Evolutionary conservation across 495 filamentous ascomycete species (phyloP).

Genomic region (Aspergillus conjunctus): DNA sequence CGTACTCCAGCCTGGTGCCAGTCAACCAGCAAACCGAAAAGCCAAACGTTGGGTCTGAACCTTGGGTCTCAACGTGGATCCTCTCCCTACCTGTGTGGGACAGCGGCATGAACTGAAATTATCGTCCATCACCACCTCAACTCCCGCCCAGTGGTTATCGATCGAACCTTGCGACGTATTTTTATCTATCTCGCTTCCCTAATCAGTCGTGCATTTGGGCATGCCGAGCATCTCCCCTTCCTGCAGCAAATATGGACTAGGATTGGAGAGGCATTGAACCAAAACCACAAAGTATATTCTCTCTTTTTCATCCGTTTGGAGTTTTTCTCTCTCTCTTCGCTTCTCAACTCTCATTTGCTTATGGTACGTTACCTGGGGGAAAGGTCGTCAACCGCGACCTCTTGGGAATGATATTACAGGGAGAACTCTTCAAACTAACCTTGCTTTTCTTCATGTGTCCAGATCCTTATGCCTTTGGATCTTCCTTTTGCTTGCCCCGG

Average conservation of each 20-base stretch:
- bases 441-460: slow-evolving; percentile 11
- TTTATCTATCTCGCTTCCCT: no score
- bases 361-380: background rate
- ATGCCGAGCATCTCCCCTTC: background rate
- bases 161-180: background rate
- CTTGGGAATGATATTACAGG: background rate
- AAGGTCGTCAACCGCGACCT: background rate
- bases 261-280: background rate
- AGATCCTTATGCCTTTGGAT: slow-evolving; percentile 23
- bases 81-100: slow-evolving; percentile 15
- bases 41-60: slow-evolving; percentile 21
- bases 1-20: slow-evolving; percentile 2
- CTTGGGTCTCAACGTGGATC: slow-evolving; percentile 31
- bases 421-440: background rate
- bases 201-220: background rate
- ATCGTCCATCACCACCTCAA: slow-evolving; percentile 19
- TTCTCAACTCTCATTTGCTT: slow-evolving; percentile 3
- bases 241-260: slow-evolving; percentile 5
- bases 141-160: background rate
- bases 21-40: background rate
- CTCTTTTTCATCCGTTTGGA: background rate
- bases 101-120: slow-evolving; percentile 23
- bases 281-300: background rate
- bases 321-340: background rate
- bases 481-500: slow-evolving; percentile 10